Percentiles rank a stretch among this genome's conserved stretches.
These are phyloP conservation scores for Pyronema omphalodes DNA, from an alignment of 495 filamentous ascomycete species.

Conservation along the genomic window DNA sequence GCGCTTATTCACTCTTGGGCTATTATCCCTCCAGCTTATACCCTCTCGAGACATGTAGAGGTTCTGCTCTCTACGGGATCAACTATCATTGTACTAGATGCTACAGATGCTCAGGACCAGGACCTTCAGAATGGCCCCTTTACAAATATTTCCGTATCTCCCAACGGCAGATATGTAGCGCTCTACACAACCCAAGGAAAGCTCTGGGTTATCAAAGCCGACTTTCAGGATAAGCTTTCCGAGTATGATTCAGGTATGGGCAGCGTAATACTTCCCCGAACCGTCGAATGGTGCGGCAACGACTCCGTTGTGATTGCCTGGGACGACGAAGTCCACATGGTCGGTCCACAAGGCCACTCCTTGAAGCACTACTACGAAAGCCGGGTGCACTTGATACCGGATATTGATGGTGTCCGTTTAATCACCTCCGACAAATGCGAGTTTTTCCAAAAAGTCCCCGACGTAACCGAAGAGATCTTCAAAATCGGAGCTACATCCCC, in stretches of 20 bases:
- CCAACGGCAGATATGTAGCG: constrained; percentile 71
- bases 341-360: constrained; percentile 64
- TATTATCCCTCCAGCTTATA: constrained; percentile 71
- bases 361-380: constrained; percentile 80
- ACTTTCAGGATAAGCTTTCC: constrained; percentile 78
- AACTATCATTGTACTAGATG: constrained; percentile 73
- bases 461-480: constrained; percentile 76
- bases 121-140: constrained; percentile 83
- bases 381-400: constrained; percentile 72
- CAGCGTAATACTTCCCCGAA: constrained; percentile 66
- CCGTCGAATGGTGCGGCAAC: constrained; percentile 90
- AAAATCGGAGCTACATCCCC: constrained; percentile 68
- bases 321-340: constrained; percentile 96
- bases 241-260: constrained; percentile 64
- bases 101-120: constrained; percentile 76
- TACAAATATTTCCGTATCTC: constrained; percentile 70
- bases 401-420: constrained; percentile 72
- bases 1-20: constrained; percentile 75
- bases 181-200: constrained; percentile 74
- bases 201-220: constrained; percentile 81
- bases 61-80: constrained; percentile 71
- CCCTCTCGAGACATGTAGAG: constrained; percentile 87
- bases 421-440: constrained; percentile 86
- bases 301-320: constrained; percentile 86
- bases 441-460: constrained; percentile 85